Base-by-base conservation (phyloP, 495 filamentous ascomycete species). In the Friedmanniomyces simplex region DNA sequence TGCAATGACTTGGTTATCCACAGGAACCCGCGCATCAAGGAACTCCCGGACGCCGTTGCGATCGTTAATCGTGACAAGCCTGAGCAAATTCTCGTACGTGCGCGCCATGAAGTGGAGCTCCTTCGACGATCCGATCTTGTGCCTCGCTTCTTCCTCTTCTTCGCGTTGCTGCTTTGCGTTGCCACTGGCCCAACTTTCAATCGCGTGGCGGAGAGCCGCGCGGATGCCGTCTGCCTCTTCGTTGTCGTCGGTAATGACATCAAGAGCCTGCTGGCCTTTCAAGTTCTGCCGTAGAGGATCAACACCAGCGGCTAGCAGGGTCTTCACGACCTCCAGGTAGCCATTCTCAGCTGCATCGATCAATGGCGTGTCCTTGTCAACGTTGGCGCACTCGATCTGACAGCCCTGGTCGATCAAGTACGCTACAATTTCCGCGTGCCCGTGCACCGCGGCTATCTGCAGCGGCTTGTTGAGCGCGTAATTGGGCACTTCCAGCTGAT, bases 291-390 rank as follows among this genome's bases (percentile, higher is more conserved):
- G 85, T 42, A 87, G 83, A 20, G 93, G 94, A 63, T 98, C 91
- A 6, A 91, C 89, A 30, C 90, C 89, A 22, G 87, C 87, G 32
- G 65, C 55, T 21, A 85, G 81, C 10, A 98, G 77, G 12, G 94
- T 75, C 66, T 84, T 87, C 20, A 98, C 89, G 12, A 96, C 89
- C n/a, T 85, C 88, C 4, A 94, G 67, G 66, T 97, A 88, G 1
- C 89, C 86, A 66, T 97, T 97, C 63, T 96, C 91, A 26, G 96
- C 87, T 0, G 93, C 93, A 74, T 98, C 93, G 42, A 97, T 86
- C 32, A 98, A 76, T 20, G 93, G 94, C 0, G 93, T 96, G 61
- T 98, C 93, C 66, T 85, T 86, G 63, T 95, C 88, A 49, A 90
- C 86, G 65, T 88, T 89, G 50, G 79, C 74, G 50, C 78, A 79